phyloP scores from a whole-genome alignment of 768 basidiomycete species.

The Boletus rubroflammeus region DNA sequence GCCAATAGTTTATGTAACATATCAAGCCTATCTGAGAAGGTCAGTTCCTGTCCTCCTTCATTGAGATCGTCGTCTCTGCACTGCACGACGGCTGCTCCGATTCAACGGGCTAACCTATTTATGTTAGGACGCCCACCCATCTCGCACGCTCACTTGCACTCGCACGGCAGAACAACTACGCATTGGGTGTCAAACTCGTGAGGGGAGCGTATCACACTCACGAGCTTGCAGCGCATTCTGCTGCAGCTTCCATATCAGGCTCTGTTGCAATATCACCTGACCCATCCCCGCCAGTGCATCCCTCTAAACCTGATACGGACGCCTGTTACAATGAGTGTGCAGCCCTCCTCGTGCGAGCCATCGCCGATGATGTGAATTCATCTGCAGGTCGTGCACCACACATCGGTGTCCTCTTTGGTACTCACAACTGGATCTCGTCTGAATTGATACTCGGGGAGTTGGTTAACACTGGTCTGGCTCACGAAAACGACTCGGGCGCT shows the following conservation, averaged over 20 bases:
- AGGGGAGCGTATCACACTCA: slow-evolving; percentile 88
- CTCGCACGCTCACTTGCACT: slow-evolving; percentile 62
- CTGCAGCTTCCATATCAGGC: slow-evolving; percentile 12
- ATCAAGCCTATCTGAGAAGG: slow-evolving; percentile 85
- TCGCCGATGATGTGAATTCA: slow-evolving; percentile 48
- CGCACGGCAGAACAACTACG: slow-evolving; percentile 62
- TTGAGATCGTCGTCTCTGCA: background rate
- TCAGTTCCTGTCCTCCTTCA: slow-evolving; percentile 24
- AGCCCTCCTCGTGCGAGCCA: slow-evolving; percentile 48
- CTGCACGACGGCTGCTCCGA: background rate
- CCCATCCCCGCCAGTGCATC: slow-evolving; percentile 63
- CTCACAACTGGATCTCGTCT: slow-evolving; percentile 78
- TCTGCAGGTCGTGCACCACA: slow-evolving; percentile 12
- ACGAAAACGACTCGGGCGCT: slow-evolving; percentile 13
- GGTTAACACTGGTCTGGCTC: slow-evolving; percentile 47
- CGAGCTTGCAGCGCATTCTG: slow-evolving; percentile 50
- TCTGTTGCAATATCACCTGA: slow-evolving; percentile 54
- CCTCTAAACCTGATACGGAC: slow-evolving; percentile 68
- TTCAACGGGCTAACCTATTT: background rate
- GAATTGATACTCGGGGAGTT: slow-evolving; percentile 59
- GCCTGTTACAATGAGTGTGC: slow-evolving; percentile 64
- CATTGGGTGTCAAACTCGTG: slow-evolving; percentile 88
- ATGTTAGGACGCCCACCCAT: slow-evolving; percentile 60
- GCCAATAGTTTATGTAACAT: slow-evolving; percentile 80
- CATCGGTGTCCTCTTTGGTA: slow-evolving; percentile 77